phyloP scores from a whole-genome alignment of 495 filamentous ascomycete genomes.

The Penicillium samsonianum region DNA sequence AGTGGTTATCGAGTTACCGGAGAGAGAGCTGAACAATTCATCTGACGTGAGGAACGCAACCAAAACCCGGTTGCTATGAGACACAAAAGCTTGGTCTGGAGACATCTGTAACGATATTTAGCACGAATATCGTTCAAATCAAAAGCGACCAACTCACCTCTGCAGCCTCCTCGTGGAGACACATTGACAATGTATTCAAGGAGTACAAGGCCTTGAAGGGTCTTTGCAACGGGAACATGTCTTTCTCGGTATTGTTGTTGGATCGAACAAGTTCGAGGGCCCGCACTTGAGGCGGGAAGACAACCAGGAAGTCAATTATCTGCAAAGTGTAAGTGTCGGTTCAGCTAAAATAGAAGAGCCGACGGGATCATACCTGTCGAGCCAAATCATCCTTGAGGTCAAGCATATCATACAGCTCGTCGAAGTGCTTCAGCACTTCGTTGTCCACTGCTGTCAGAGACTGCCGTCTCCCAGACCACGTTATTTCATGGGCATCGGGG shows the following conservation, averaged over 20 bases:
- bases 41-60: conserved; percentile 43
- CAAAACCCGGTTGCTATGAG: conserved; percentile 46
- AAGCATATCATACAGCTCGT: conserved; percentile 80
- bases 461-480: conserved; percentile 29
- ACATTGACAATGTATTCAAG: conserved; percentile 59
- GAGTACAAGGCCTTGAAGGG: conserved; percentile 78
- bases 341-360: not conserved
- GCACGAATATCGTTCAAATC: conserved; percentile 8
- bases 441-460: conserved; percentile 59
- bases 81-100: conserved; percentile 41
- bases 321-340: conserved; percentile 31
- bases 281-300: conserved; percentile 69
- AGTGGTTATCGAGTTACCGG: conserved; percentile 23
- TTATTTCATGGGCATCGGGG: conserved; percentile 38
- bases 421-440: conserved; percentile 82
- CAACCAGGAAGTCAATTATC: conserved; percentile 73
- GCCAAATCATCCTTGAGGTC: conserved; percentile 72
- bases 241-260: conserved; percentile 49
- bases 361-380: conserved; percentile 52
- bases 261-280: conserved; percentile 60
- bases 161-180: conserved; percentile 47
- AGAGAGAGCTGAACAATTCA: conserved; percentile 30
- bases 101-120: conserved; percentile 24
- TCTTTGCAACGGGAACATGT: conserved; percentile 66
- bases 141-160: conserved; percentile 25